phyloP scores from a whole-genome alignment of 179 eudicot species.

The Nepenthes alata region DNA sequence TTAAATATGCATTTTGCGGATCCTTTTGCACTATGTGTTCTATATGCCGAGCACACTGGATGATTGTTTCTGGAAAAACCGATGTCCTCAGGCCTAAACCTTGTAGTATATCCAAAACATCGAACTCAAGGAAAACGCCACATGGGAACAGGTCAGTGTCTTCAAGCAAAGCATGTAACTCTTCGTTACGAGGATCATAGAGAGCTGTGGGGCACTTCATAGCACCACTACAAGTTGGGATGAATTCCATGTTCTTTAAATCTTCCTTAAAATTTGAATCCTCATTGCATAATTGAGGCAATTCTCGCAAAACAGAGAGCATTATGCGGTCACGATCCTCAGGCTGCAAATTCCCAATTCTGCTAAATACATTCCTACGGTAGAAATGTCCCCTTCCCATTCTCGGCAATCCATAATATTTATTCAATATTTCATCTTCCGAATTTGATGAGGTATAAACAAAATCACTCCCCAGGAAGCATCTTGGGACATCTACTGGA shows the following conservation, averaged over 20 bases:
- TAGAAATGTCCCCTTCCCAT: slow-evolving; percentile 80
- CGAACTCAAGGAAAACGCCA: slow-evolving; percentile 53
- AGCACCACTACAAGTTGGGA: slow-evolving; percentile 62
- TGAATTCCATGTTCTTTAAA: slow-evolving; percentile 65
- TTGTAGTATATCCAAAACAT: slow-evolving; percentile 67
- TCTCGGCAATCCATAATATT: slow-evolving; percentile 61
- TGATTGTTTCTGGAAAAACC: slow-evolving; percentile 69
- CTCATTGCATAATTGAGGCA: slow-evolving; percentile 82
- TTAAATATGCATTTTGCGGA: slow-evolving; percentile 56
- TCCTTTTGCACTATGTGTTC: slow-evolving; percentile 54
- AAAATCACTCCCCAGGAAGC: slow-evolving; percentile 64
- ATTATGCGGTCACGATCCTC: slow-evolving; percentile 73
- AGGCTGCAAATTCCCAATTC: slow-evolving; percentile 40
- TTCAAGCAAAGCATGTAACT: slow-evolving; percentile 69
- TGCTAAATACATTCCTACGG: slow-evolving; percentile 49
- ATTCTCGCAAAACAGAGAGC: slow-evolving; percentile 73
- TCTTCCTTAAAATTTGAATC: slow-evolving; percentile 66
- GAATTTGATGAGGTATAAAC: slow-evolving; percentile 37
- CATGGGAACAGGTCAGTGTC: slow-evolving; percentile 83
- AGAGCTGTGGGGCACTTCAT: slow-evolving; percentile 51
- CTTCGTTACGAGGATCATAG: slow-evolving; percentile 96
- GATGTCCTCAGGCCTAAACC: slow-evolving; percentile 76
- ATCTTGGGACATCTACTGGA: slow-evolving; percentile 49
- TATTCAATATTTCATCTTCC: slow-evolving; percentile 66
- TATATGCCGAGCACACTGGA: slow-evolving; percentile 78